Evolutionary conservation across 257 asterid genomes (phyloP).

Genomic region (Solanum bulbocastanum): DNA sequence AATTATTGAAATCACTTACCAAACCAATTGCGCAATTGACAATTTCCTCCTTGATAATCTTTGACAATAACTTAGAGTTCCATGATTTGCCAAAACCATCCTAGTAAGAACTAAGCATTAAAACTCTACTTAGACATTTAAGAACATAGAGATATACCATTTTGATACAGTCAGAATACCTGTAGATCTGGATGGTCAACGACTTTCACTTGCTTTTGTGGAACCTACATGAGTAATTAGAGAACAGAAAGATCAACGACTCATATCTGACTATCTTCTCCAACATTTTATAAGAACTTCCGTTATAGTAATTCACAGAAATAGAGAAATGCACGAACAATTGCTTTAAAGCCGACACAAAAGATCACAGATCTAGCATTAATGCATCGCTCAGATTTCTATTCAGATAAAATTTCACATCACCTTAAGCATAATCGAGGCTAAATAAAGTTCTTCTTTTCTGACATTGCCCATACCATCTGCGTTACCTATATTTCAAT

Average conservation of each 20-base stretch:
- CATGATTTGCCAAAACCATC: slow-evolving; percentile 84
- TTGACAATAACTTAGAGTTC: slow-evolving; percentile 44
- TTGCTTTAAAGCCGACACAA: background rate
- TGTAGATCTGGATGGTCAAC: slow-evolving; percentile 78
- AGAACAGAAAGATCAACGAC: background rate
- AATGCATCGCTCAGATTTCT: background rate
- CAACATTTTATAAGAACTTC: background rate
- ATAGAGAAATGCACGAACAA: background rate
- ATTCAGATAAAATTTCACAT: background rate
- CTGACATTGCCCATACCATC: slow-evolving; percentile 70
- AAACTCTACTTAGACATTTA: background rate
- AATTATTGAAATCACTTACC: slow-evolving; percentile 28
- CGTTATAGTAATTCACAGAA: background rate
- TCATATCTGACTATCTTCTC: background rate
- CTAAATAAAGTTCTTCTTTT: slow-evolving; percentile 70
- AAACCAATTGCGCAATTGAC: slow-evolving; percentile 37
- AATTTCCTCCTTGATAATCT: slow-evolving; percentile 43
- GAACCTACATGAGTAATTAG: slow-evolving; percentile 44
- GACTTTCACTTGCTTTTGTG: slow-evolving; percentile 56
- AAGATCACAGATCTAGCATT: background rate
- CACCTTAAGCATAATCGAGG: slow-evolving; percentile 77
- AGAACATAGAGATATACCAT: background rate
- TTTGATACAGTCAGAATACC: slow-evolving; percentile 28
- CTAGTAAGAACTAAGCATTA: slow-evolving; percentile 22
- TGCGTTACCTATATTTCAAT: slow-evolving; percentile 48